Percentiles rank a stretch among this genome's conserved stretches.
Conservation (phyloP, 768 basidiomycete species). For the Psilocybe cubensis region DNA sequence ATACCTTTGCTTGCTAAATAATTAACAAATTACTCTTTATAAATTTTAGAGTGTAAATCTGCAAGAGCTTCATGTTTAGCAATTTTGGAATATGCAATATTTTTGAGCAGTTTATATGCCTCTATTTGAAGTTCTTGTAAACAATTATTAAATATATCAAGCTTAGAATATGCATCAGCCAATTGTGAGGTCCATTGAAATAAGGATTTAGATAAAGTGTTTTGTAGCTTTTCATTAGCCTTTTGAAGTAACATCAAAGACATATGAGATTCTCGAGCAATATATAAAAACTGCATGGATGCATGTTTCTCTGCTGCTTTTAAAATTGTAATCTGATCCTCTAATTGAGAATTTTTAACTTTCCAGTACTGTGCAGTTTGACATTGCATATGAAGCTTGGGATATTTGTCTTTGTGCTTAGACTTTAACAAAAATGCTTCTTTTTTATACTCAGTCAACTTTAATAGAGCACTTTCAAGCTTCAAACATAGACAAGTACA, state of each 20-base stretch:
- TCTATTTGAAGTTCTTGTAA: constrained; percentile 1
- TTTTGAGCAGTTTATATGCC: not conserved
- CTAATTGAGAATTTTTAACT: not conserved
- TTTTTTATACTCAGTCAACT: too few relatives aligned
- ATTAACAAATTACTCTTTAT: constrained; percentile 10
- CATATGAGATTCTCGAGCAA: not conserved
- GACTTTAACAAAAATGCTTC: not conserved
- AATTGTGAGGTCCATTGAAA: not conserved
- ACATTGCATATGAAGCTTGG: constrained; percentile 9
- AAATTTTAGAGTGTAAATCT: constrained; percentile 5
- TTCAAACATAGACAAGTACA: too few relatives aligned
- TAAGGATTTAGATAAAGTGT: constrained; percentile 1
- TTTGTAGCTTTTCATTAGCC: not conserved
- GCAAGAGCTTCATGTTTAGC: constrained; percentile 1
- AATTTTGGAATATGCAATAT: not conserved
- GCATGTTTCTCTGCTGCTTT: not conserved
- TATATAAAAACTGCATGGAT: not conserved
- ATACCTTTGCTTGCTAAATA: constrained; percentile 22
- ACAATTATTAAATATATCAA: not conserved
- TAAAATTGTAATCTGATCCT: constrained; percentile 2
- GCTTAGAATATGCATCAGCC: not conserved
- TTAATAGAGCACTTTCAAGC: too few relatives aligned
- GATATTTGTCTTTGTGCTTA: constrained; percentile 1
- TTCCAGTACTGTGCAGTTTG: not conserved
- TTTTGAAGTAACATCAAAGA: constrained; percentile 1